Percentiles rank a stretch among this genome's conserved stretches.
These are phyloP conservation scores for Sugiyamaella qingdaonensis DNA, from an alignment of 805 yeast genomes.

Conservation along the genomic window DNA sequence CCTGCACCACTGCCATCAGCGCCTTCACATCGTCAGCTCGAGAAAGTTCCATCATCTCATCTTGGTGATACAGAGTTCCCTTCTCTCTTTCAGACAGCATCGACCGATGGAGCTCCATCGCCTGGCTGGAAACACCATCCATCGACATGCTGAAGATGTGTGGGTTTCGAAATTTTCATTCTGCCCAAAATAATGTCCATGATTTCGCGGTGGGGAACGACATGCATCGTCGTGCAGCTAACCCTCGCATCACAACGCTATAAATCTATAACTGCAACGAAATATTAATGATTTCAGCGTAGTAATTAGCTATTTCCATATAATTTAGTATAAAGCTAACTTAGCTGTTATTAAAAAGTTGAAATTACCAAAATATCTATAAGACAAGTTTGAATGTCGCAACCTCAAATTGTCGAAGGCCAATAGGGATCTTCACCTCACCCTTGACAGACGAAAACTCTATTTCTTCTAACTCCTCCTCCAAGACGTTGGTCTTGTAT, in stretches of 20 bases:
- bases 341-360: not conserved
- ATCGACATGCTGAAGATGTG: conserved; percentile 8
- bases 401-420: conserved; percentile 72
- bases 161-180: not conserved
- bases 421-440: conserved; percentile 35
- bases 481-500: conserved; percentile 35
- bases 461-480: conserved; percentile 24
- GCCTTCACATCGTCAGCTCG: conserved; percentile 40
- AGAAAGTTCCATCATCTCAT: conserved; percentile 55
- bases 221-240: no score
- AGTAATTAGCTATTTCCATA: no score
- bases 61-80: conserved; percentile 57
- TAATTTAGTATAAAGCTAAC: not conserved
- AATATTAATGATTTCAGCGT: no score
- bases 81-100: conserved; percentile 50
- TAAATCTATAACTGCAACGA: no score
- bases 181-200: not conserved
- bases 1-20: conserved; percentile 44
- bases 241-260: no score
- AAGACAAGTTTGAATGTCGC: conserved; percentile 51
- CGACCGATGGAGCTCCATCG: conserved; percentile 54
- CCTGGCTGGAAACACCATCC: conserved; percentile 18
- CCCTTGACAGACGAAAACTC: conserved; percentile 12
- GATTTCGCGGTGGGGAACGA: conserved; percentile 1
- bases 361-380: not conserved